These are phyloP conservation scores for Solanum aculeatissimum DNA, from an alignment of 305 asterid species.

Conservation along the genomic window DNA sequence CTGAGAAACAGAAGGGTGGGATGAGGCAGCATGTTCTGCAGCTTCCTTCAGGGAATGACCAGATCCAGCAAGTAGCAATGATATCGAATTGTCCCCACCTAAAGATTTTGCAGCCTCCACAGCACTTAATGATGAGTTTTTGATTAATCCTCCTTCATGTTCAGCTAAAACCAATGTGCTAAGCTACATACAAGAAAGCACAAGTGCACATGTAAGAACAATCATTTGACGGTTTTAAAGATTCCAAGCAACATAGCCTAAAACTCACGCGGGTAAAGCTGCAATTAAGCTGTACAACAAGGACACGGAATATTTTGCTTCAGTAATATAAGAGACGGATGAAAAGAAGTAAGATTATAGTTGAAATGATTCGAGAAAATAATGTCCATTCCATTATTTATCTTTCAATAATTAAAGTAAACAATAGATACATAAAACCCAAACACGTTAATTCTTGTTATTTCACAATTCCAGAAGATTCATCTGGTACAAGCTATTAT, in stretches of 20 bases:
- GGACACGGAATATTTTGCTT: background rate
- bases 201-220: background rate
- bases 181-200: slow-evolving; percentile 28
- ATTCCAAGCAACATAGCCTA: too few relatives aligned
- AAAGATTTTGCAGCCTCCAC: slow-evolving; percentile 75
- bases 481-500: background rate
- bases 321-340: background rate
- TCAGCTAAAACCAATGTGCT: slow-evolving; percentile 84
- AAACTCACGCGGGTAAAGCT: background rate
- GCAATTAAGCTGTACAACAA: background rate
- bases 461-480: background rate
- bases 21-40: slow-evolving; percentile 65
- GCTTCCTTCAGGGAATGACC: slow-evolving; percentile 75
- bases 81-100: slow-evolving; percentile 49
- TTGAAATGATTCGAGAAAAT: background rate
- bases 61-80: slow-evolving; percentile 77
- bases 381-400: background rate
- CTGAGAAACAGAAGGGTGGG: slow-evolving; percentile 71
- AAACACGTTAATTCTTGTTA: background rate
- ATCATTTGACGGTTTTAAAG: background rate
- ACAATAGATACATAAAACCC: background rate
- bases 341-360: background rate
- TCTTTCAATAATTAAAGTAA: background rate
- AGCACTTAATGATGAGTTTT: slow-evolving; percentile 64
- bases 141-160: slow-evolving; percentile 67